Conservation (phyloP, 495 filamentous ascomycete genomes). For the Staphylotrichum tortipilum region DNA sequence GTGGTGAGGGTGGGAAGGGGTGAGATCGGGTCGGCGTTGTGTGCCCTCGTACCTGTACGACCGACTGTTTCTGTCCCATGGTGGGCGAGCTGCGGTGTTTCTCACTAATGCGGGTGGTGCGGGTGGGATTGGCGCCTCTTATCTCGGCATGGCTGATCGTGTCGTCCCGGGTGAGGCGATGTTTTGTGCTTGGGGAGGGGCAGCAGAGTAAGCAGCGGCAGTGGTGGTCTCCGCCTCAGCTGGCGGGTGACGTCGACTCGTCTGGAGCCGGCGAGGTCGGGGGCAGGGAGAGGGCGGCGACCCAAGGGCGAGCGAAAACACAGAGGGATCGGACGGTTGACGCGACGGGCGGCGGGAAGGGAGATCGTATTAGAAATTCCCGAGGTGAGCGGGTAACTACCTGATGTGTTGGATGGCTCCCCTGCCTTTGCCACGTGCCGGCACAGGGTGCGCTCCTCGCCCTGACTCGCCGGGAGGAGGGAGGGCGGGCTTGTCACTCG, state of each 20-base stretch:
- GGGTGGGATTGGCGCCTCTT: too few species aligned
- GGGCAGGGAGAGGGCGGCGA: background rate
- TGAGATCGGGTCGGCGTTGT: background rate
- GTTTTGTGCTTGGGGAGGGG: too few species aligned
- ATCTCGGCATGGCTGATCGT: too few species aligned
- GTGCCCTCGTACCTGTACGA: constrained; percentile 6
- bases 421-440: constrained; percentile 14
- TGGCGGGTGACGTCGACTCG: background rate
- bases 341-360: background rate
- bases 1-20: background rate
- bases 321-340: background rate
- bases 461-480: too few species aligned
- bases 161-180: too few species aligned
- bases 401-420: too few species aligned
- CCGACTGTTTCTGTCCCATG: constrained; percentile 16
- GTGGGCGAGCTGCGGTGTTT: background rate
- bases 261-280: background rate
- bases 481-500: background rate
- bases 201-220: too few species aligned
- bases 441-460: too few species aligned
- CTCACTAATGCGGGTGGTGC: background rate
- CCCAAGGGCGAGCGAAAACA: background rate
- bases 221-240: too few species aligned
- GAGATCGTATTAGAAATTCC: background rate
- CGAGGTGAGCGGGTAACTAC: background rate